phyloP scores from a whole-genome alignment of 2,329 filamentous ascomycete species.

The Fusarium clavum region DNA sequence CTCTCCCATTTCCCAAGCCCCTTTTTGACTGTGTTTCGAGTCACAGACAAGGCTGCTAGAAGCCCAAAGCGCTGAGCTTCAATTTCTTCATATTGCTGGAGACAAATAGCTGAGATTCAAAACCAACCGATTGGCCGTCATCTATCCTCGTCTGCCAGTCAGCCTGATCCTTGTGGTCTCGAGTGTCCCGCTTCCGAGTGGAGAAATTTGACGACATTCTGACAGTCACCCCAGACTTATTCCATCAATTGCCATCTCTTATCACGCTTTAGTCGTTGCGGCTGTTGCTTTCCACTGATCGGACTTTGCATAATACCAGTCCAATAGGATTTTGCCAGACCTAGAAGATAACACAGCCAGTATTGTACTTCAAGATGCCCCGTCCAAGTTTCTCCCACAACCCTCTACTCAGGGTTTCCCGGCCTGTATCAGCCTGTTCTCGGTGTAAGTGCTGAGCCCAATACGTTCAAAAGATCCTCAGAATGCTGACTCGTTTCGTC shows the following conservation, averaged over 20 bases:
- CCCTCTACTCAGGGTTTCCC: constrained; percentile 77
- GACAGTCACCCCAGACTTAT: constrained; percentile 32
- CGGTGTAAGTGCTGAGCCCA: constrained; percentile 65
- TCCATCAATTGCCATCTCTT: constrained; percentile 25
- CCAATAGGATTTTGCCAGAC: not conserved
- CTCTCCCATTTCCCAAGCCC: constrained; percentile 27
- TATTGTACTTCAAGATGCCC: constrained; percentile 53
- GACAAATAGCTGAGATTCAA: constrained; percentile 3
- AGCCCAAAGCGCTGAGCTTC: not conserved
- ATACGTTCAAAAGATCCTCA: not conserved
- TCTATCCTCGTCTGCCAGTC: constrained; percentile 26
- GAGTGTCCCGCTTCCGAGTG: constrained; percentile 39
- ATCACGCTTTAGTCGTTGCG: constrained; percentile 11
- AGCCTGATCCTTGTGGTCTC: constrained; percentile 34
- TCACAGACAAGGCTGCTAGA: constrained; percentile 11
- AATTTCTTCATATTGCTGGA: constrained; percentile 15
- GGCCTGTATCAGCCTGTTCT: constrained; percentile 83
- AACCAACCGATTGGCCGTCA: constrained; percentile 20
- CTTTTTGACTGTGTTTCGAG: constrained; percentile 27
- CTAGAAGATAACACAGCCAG: not conserved
- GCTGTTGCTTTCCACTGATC: not conserved
- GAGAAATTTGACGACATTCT: constrained; percentile 44
- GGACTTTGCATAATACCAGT: not conserved
- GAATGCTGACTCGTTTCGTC: constrained; percentile 5
- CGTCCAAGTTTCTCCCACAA: constrained; percentile 63